Base-by-base conservation (phyloP, 2,329 filamentous ascomycete genomes). In the Fusarium equiseti region DNA sequence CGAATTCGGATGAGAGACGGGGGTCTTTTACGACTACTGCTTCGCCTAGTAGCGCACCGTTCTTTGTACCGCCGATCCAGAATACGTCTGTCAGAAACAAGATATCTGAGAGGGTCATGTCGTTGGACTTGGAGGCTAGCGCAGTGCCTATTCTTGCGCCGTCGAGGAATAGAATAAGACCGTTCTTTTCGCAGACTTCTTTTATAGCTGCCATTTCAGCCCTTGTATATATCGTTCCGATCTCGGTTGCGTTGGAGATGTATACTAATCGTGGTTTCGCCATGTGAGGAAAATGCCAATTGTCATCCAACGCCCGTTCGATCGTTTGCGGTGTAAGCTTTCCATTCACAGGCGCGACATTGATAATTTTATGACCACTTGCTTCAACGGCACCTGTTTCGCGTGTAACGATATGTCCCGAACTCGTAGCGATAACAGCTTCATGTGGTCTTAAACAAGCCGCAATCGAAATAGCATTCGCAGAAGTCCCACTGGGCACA, bases 21-120 rank as follows among this genome's bases (percentile, higher is more conserved):
- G 73, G 45, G 29, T 83, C 77, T 52, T 84, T 84, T 27, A 86
- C 82, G 1, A 87, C 80, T 9, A 87, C 82, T 3, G 84, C 85
- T 63, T 87, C 85, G 3, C 85, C 85, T 6, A 87, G 78, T 6
- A 87, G 70, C 0, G 84, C 84, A 2, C 85, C 85, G 66, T 84
- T 84, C 67, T 87, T 87, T 7, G 85, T 87, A 0, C 85, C 85
- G 5, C 85, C 85, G 40, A 87, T 86, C 85, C 85, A 87, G 76
- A 87, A 87, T 22, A 87, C 84, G 58, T 87, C 85, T 0, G 83
- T 84, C 43, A 85, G 70, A 7, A 84, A 81, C 3, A 85, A 73
- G 8, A 87, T 75, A 56, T 87, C 85, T 0, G 70, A 68, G 8
- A 85, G 76, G 0, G 79, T 81, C 75, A 86, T 73, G 59, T 85